phyloP scores from a whole-genome alignment of 805 yeast genomes.

The Sugiyamaella floridensis region DNA sequence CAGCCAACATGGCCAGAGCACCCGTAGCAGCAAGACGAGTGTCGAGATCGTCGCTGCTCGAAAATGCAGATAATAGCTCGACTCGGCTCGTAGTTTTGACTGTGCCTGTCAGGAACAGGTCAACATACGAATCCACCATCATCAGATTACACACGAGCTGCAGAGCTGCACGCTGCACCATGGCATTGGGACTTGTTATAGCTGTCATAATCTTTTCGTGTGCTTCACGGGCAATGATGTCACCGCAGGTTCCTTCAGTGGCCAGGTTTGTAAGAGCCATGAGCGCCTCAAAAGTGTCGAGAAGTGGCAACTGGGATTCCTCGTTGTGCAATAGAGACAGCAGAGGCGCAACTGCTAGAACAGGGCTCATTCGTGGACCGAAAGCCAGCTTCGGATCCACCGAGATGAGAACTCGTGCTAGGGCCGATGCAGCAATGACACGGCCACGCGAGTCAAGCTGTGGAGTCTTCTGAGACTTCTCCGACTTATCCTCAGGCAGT shows the following conservation, averaged over 20 bases:
- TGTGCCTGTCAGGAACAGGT: slow-evolving; percentile 30
- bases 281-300: slow-evolving; percentile 47
- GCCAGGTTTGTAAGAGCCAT: slow-evolving; percentile 65
- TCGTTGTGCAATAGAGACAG: slow-evolving; percentile 23
- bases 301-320: slow-evolving; percentile 22
- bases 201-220: slow-evolving; percentile 43
- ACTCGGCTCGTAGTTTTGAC: slow-evolving; percentile 23
- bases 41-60: slow-evolving; percentile 28
- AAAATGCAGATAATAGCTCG: slow-evolving; percentile 29
- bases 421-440: slow-evolving; percentile 24
- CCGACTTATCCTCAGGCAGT: slow-evolving; percentile 13
- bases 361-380: slow-evolving; percentile 27
- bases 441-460: slow-evolving; percentile 10
- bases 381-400: slow-evolving; percentile 31
- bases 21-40: slow-evolving; percentile 35
- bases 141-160: slow-evolving; percentile 61
- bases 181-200: slow-evolving; percentile 39
- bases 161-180: slow-evolving; percentile 52
- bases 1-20: slow-evolving; percentile 33
- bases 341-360: slow-evolving; percentile 29
- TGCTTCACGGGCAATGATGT: slow-evolving; percentile 34
- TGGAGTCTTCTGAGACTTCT: neutral
- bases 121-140: slow-evolving; percentile 32
- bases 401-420: slow-evolving; percentile 32
- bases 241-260: slow-evolving; percentile 36